Base-by-base conservation (phyloP, 495 filamentous ascomycete species). In the Podospora pseudoanserina region DNA sequence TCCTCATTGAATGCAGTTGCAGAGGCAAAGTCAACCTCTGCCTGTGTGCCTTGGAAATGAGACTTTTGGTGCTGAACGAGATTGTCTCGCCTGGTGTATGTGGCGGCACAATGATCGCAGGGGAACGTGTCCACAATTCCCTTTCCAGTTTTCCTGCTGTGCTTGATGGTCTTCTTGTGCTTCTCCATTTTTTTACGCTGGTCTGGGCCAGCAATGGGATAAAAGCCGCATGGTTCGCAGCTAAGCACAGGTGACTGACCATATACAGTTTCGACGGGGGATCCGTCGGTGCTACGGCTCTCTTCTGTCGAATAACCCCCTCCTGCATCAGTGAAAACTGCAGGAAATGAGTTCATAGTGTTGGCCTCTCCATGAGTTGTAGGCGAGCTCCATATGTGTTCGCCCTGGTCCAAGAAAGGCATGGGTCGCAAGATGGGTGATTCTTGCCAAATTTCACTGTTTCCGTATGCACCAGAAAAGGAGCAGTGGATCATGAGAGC, bases 91-190 rank as follows among this genome's bases (percentile, higher is more conserved):
- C 68, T 30, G 13, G 34, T 67, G 16, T 23, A 64, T 0, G 2
- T 28, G 7, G 23, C 4, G 2, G 4, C 7, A 16, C 68, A 70
- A 9, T 19, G 4, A 30, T 0, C 2, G 27, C 64, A 70, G 1
- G 0, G 9, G 18, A 62, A 44, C 11, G 11, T n/a, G 0, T 27
- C 2, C 0, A 15, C n/a, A 23, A 9, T 32, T 15, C 32, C 54
- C 20, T 70, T 13, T 1, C 68, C 68, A 54, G 56, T 67, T 1
- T n/a, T 67, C 11, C 16, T 2, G 19, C 64, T 56, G 60, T 70
- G 68, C 30, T 28, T 34, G 16, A 59, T n/a, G 4, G 68, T 70
- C 15, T 7, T n/a, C 13, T 39, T 39, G 39, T 70, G 68, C 19
- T 56, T 53, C 5, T 20, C 55, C 23, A 70, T 20, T 26, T 67